A percentile compares a stretch with the other conserved stretches of the same genome.
Evolutionary conservation across 208 protist species (phyloP).

Genomic region (Angomonas desouzai): DNA sequence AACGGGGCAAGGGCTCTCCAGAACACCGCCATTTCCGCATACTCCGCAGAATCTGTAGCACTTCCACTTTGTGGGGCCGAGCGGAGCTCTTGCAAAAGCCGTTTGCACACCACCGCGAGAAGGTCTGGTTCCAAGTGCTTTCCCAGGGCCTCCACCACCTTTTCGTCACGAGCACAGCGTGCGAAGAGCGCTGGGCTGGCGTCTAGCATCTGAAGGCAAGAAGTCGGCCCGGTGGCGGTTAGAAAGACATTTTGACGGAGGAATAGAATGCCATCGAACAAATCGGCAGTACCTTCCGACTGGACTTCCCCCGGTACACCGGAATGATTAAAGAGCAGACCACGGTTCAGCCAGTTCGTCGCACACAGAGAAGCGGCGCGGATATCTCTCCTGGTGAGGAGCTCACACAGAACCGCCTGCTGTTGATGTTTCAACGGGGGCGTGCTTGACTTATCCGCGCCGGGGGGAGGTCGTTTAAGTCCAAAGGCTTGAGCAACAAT

Average conservation of each 20-base stretch:
- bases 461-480: neutral
- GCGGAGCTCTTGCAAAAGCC: neutral
- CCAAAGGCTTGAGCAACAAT: slow-evolving; percentile 11
- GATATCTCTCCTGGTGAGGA: slow-evolving; percentile 22
- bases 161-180: slow-evolving; percentile 37
- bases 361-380: slow-evolving; percentile 50
- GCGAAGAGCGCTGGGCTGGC: slow-evolving; percentile 38
- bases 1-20: slow-evolving; percentile 53
- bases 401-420: slow-evolving; percentile 18
- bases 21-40: slow-evolving; percentile 16
- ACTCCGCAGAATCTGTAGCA: neutral
- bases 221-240: neutral
- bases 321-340: neutral
- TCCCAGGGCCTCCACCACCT: slow-evolving; percentile 39
- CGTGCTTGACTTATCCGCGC: too few relatives aligned
- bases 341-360: slow-evolving; percentile 58
- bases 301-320: neutral
- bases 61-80: neutral
- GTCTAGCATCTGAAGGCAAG: slow-evolving; percentile 8
- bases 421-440: slow-evolving; percentile 6
- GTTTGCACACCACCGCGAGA: neutral
- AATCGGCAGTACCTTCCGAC: neutral
- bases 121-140: slow-evolving; percentile 13
- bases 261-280: slow-evolving; percentile 41
- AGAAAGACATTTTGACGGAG: neutral